Evolutionary conservation across 2,329 filamentous ascomycete genomes (phyloP).

Genomic region (Phyllosticta citribraziliensis): DNA sequence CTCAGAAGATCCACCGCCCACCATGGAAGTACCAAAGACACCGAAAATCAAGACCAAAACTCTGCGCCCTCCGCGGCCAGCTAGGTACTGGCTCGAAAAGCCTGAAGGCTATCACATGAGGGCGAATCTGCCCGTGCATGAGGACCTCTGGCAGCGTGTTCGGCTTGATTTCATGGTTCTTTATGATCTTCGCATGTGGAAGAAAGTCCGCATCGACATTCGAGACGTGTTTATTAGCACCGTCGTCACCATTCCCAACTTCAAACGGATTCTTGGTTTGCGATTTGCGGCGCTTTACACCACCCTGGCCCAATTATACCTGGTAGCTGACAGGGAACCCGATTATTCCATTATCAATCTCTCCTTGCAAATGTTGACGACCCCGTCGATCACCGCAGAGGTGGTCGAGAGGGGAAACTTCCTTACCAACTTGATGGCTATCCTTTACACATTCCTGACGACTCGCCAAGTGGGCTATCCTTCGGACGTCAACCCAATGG

Average conservation of each 20-base stretch:
- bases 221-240: slow-evolving; percentile 93
- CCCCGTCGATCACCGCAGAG: slow-evolving; percentile 91
- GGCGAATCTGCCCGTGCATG: slow-evolving; percentile 57
- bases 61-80: slow-evolving; percentile 51
- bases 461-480: slow-evolving; percentile 93
- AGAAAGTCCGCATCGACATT: slow-evolving; percentile 81
- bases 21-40: slow-evolving; percentile 71
- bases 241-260: slow-evolving; percentile 87
- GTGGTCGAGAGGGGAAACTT: slow-evolving; percentile 94
- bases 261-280: slow-evolving; percentile 86
- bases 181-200: slow-evolving; percentile 94
- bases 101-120: slow-evolving; percentile 58
- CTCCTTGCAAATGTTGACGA: slow-evolving; percentile 91
- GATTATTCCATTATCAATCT: slow-evolving; percentile 98
- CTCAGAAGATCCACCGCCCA: slow-evolving; percentile 36
- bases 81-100: slow-evolving; percentile 78
- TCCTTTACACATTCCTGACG: slow-evolving; percentile 93
- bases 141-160: slow-evolving; percentile 82
- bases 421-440: slow-evolving; percentile 86
- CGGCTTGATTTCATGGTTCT: slow-evolving; percentile 89
- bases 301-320: slow-evolving; percentile 81
- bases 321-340: slow-evolving; percentile 91
- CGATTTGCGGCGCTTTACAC: slow-evolving; percentile 95
- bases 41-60: slow-evolving; percentile 45
- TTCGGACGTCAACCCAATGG: slow-evolving; percentile 74